Evolutionary conservation across 495 filamentous ascomycete genomes (phyloP), one percentile per base, ranked within the genome.

Genomic region (Trichoderma gamsii): DNA sequence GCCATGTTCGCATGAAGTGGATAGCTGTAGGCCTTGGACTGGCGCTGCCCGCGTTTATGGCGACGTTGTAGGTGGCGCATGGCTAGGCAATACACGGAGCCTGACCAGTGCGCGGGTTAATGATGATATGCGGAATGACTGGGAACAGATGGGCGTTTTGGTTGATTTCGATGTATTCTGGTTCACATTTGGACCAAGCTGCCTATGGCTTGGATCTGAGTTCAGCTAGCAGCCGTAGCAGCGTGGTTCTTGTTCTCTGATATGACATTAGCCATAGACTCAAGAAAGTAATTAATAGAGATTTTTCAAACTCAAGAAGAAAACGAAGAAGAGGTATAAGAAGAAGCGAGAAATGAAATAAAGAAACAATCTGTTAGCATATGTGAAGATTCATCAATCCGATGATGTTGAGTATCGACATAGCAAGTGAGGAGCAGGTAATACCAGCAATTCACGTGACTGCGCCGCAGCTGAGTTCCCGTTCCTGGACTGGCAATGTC

Each of bases 1-100:
- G 56, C 56, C 27, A 61, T 16, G 4, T 18, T 18, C 23, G 29
- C 3, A 29, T 61, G 23, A 61, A 61, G 56, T 61, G 56, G 56
- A 21, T 25, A 61, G 56, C 27, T 18, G 56, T 61, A 61, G 56
- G 56, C 25, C 56, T 61, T 32, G 56, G 56, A 9, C 27, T 61
- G 25, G 25, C 29, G 56, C 29, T 61, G 25, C 56, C 56, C 12
- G 23, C 25, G 2, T 61, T 61, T 32, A 32, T 61, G 11, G 29
- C 29, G 56, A 61, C 56, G 56, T 13, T 61, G 25, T 61, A 21
- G 29, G 5, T 29, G 56, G 56, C 25, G 27, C 27, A 25, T 29
- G n/a, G 21, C 12, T 46, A 16, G 12, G 18, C 18, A 18, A 4
- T 46, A 46, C 13, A 46, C 12, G 13, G 2, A 18, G 43, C 43